These are phyloP conservation scores for Geum urbanum DNA, from an alignment of 306 rosid species.

Conservation along the genomic window DNA sequence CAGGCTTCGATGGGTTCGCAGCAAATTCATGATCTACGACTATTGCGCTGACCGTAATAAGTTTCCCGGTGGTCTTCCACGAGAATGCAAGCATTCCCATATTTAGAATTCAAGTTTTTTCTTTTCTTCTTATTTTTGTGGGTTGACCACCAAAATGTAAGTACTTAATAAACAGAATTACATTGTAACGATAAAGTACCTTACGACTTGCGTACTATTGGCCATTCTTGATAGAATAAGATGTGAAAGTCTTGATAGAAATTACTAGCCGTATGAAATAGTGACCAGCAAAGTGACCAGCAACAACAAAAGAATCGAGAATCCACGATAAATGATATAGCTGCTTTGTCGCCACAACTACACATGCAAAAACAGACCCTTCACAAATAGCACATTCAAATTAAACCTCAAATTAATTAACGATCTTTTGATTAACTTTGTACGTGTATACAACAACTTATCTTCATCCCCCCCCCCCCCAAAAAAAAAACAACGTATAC, in stretches of 20 bases:
- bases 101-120: not conserved
- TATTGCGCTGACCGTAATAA: constrained; percentile 32
- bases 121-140: not conserved
- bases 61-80: constrained; percentile 36
- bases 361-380: not conserved
- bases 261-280: constrained; percentile 46
- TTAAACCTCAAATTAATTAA: not conserved
- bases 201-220: too few relatives aligned
- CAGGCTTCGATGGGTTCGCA: constrained; percentile 35
- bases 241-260: constrained; percentile 53
- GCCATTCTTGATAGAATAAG: constrained; percentile 30
- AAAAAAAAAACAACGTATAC: not conserved
- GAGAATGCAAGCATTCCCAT: constrained; percentile 26
- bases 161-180: too few relatives aligned
- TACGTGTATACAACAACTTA: too few relatives aligned
- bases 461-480: too few relatives aligned
- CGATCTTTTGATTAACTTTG: too few relatives aligned
- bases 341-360: not conserved
- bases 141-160: not conserved
- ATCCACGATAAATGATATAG: not conserved
- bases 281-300: too few relatives aligned
- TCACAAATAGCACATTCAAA: not conserved
- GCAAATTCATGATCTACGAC: constrained; percentile 35
- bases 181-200: too few relatives aligned
- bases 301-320: too few relatives aligned